Percentiles rank a stretch among this genome's conserved stretches.
These are phyloP conservation scores for Pseudogymnoascus sp. DNA, from an alignment of 2,329 filamentous ascomycete species.

Conservation along the genomic window DNA sequence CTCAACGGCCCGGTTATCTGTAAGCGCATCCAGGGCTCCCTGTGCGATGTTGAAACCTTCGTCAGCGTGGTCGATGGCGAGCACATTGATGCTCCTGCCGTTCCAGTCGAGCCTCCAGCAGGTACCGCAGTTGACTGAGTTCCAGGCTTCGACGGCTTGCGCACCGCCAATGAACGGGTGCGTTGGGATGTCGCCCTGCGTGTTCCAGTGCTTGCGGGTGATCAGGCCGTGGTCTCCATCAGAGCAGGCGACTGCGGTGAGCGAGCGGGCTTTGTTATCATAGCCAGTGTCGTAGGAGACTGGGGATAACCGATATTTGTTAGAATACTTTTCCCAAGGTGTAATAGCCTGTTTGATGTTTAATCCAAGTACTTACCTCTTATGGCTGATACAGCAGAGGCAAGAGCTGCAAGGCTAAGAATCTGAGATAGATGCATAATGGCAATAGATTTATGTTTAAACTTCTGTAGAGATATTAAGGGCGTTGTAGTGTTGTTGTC, in stretches of 20 bases:
- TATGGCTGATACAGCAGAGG: neutral
- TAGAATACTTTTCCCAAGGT: neutral
- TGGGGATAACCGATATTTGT: neutral
- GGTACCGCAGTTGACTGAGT: constrained; percentile 45
- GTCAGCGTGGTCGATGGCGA: constrained; percentile 46
- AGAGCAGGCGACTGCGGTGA: constrained; percentile 56
- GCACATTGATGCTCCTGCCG: constrained; percentile 43
- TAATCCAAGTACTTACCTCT: neutral
- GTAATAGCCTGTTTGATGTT: neutral
- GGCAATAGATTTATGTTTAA: neutral
- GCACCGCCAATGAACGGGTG: constrained; percentile 51
- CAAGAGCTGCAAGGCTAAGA: neutral
- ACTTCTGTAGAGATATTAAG: neutral
- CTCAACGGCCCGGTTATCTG: constrained; percentile 39
- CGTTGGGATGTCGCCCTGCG: constrained; percentile 40
- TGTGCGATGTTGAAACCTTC: constrained; percentile 50
- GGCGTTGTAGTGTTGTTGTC: neutral
- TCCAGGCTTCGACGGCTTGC: constrained; percentile 45
- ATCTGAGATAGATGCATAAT: neutral
- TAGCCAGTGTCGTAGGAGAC: constrained; percentile 69
- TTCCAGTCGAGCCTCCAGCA: constrained; percentile 50
- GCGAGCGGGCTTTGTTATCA: constrained; percentile 48
- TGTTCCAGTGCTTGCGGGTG: constrained; percentile 49
- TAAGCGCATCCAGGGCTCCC: constrained; percentile 47
- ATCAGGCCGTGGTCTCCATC: constrained; percentile 60